phyloP scores from a whole-genome alignment of 1,284 basidiomycete species.

The Malassezia dermatis region DNA sequence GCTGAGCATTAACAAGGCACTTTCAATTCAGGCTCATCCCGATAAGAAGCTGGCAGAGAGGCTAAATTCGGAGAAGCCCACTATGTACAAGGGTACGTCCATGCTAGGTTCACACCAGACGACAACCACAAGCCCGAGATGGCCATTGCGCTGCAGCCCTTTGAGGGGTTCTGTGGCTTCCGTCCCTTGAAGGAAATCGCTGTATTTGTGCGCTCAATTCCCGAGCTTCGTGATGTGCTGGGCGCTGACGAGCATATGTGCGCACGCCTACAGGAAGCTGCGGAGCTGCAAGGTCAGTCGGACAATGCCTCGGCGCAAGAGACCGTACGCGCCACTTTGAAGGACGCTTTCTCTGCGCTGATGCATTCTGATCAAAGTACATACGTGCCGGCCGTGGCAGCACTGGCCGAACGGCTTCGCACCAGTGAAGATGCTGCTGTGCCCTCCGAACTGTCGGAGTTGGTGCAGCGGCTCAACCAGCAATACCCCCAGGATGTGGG shows the following conservation, averaged over 20 bases:
- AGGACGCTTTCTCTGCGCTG: conserved; percentile 26
- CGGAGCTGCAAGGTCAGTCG: background rate
- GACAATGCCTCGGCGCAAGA: background rate
- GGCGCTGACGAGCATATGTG: conserved; percentile 8
- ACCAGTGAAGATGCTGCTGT: background rate
- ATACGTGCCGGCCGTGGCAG: conserved; percentile 14
- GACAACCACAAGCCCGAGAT: conserved; percentile 96
- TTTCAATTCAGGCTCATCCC: conserved; percentile 95
- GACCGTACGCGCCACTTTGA: conserved; percentile 13
- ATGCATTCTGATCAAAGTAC: conserved; percentile 18
- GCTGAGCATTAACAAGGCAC: conserved; percentile 78
- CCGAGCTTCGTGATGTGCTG: conserved; percentile 59
- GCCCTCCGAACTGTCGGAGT: conserved; percentile 27
- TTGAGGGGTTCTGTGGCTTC: conserved; percentile 85
- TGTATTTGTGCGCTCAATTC: conserved; percentile 59
- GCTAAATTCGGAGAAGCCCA: conserved; percentile 64
- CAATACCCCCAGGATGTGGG: conserved; percentile 93
- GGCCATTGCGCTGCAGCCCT: conserved; percentile 85
- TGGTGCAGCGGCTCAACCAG: conserved; percentile 62
- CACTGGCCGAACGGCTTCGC: conserved; percentile 14
- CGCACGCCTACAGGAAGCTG: background rate
- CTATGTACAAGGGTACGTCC: conserved; percentile 73
- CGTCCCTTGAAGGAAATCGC: conserved; percentile 65
- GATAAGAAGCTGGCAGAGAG: conserved; percentile 76
- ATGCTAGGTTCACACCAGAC: conserved; percentile 52